Conservation (phyloP, 2,329 filamentous ascomycete species). For the Trichoderma cornu-damae region DNA sequence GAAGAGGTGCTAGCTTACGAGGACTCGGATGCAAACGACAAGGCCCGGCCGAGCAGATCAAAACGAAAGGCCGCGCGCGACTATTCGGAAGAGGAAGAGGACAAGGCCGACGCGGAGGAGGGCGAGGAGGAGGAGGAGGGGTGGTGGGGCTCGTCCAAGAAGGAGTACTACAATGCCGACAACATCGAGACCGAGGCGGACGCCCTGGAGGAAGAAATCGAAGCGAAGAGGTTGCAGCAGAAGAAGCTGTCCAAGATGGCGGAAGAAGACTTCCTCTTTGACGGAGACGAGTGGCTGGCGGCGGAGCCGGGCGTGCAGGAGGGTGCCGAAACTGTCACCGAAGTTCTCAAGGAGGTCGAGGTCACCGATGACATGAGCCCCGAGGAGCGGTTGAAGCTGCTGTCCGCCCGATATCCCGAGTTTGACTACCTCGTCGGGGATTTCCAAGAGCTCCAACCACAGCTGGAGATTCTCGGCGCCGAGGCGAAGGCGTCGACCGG, state of each 20-base stretch:
- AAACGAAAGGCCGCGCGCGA: constrained; percentile 25
- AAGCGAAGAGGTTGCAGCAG: constrained; percentile 81
- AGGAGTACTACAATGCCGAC: constrained; percentile 92
- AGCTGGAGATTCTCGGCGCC: constrained; percentile 54
- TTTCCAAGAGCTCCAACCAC: constrained; percentile 65
- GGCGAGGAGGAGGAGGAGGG: constrained; percentile 58
- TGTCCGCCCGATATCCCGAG: constrained; percentile 82
- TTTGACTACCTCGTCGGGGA: constrained; percentile 83
- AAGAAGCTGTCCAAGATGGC: constrained; percentile 87
- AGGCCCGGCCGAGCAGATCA: constrained; percentile 15
- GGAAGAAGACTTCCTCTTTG: constrained; percentile 89
- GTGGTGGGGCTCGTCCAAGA: constrained; percentile 82
- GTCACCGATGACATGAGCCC: constrained; percentile 73
- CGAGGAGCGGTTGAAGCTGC: constrained; percentile 68
- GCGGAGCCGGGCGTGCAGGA: constrained; percentile 47
- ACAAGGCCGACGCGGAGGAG: constrained; percentile 47
- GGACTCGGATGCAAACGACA: constrained; percentile 44
- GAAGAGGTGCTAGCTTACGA: constrained; percentile 55
- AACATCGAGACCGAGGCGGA: constrained; percentile 57
- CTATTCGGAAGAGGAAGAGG: constrained; percentile 52
- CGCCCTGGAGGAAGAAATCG: constrained; percentile 85
- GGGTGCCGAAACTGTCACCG: constrained; percentile 63
- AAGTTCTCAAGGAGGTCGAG: constrained; percentile 78
- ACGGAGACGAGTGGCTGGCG: constrained; percentile 78
- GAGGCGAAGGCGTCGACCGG: constrained; percentile 49